Base-by-base conservation (phyloP, 768 basidiomycete genomes). In the Coprinellus aureogranulatus region DNA sequence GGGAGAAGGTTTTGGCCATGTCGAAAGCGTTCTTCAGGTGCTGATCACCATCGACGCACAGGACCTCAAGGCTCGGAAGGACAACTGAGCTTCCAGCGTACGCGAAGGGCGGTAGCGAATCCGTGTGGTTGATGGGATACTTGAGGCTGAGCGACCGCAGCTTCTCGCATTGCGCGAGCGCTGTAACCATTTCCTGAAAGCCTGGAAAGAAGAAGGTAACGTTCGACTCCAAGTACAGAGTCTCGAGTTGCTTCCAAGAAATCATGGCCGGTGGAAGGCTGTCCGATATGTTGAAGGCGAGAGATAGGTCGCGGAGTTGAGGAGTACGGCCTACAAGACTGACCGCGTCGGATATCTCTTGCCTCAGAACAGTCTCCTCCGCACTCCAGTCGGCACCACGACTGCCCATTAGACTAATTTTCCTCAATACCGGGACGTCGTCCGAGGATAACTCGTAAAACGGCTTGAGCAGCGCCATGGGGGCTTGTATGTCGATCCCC, bases 391-490 rank as follows among this genome's bases (percentile, higher is more conserved):
- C 42, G 6, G 42, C 16, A 18, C 42, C 42, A n/a, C 42, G 42
- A n/a, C 42, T 44, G 9, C 42, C 42, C 42, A 44, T 44, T n/a
- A 44, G 23, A 23, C 42, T 44, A 5, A 44, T 44, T n/a, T 18
- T 44, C 42, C 18, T 44, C 18, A 44, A 23, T 8, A n/a, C 23
- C 42, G 42, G 42, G 5, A 44, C 42, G 20, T 44, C 42, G 6
- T 44, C 42, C 23, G 16, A 23, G 8, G 42, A 6, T 6, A 44
- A n/a, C 16, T 44, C 18, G 42, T 44, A 44, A n/a, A 44, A 44
- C 4, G 67, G 66, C 39, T 60, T 64, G 59, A 67, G 67, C 61
- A 70, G 65, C 52, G 66, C 65, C 53, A 70, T 42, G 11, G 69
- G 69, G 20, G 66, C 61, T 47, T 70, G 65, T 42, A 70, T 62